Evolutionary conservation across 768 basidiomycete genomes (phyloP).

Genomic region (Auricularia cornea): DNA sequence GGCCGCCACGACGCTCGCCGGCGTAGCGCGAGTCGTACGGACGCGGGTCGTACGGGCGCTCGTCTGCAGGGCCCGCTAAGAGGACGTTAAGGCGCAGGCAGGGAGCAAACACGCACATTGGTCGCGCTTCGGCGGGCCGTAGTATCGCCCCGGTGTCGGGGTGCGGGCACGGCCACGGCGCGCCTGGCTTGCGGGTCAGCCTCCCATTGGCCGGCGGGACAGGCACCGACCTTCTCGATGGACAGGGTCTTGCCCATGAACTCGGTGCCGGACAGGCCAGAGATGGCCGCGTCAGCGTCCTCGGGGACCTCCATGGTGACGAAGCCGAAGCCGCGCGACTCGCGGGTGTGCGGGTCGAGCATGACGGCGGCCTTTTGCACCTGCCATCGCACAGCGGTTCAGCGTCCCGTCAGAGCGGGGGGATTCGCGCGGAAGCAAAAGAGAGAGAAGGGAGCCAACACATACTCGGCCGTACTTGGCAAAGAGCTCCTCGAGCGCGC

Average conservation of each 20-base stretch:
- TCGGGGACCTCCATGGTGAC: constrained; percentile 78
- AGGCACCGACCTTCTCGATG: constrained; percentile 68
- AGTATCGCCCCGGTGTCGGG: constrained; percentile 92
- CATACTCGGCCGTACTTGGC: constrained; percentile 78
- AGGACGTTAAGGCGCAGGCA: background rate
- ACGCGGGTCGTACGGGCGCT: constrained; percentile 85
- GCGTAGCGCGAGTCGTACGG: constrained; percentile 84
- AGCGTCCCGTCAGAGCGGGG: background rate
- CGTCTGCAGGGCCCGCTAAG: constrained; percentile 35
- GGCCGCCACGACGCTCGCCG: constrained; percentile 32
- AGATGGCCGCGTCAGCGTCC: constrained; percentile 88
- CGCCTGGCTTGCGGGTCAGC: constrained; percentile 39
- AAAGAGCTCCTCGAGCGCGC: constrained; percentile 83
- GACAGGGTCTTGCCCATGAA: constrained; percentile 80
- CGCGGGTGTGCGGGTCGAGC: constrained; percentile 57
- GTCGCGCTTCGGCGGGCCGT: constrained; percentile 79
- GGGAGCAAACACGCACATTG: constrained; percentile 38
- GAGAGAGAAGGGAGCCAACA: constrained; percentile 8
- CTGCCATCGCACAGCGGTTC: constrained; percentile 28
- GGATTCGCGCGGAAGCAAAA: background rate
- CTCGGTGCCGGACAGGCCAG: constrained; percentile 74
- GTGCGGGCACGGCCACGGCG: constrained; percentile 84
- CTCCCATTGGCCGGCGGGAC: background rate
- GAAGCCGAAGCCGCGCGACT: constrained; percentile 82
- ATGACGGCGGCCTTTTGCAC: constrained; percentile 54